These are phyloP conservation scores for Neofusicoccum sp. DNA, from an alignment of 2,329 filamentous ascomycete genomes.

Conservation along the genomic window DNA sequence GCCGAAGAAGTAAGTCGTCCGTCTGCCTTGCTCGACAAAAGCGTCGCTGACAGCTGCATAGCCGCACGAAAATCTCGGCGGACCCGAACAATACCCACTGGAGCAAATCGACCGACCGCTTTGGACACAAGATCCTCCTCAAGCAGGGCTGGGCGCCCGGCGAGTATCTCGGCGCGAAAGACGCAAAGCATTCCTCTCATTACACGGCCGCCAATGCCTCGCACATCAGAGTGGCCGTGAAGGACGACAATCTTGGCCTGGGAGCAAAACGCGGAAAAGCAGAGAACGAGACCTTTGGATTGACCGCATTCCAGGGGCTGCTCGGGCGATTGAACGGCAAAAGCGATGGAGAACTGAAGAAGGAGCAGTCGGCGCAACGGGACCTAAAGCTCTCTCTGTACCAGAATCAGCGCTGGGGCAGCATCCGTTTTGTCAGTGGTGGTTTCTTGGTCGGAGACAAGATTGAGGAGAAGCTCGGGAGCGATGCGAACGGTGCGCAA, in stretches of 20 bases:
- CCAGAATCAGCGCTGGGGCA: slow-evolving; percentile 73
- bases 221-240: slow-evolving; percentile 81
- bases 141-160: slow-evolving; percentile 91
- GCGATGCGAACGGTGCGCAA: neutral
- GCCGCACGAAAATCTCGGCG: slow-evolving; percentile 73
- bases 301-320: slow-evolving; percentile 84
- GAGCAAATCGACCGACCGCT: slow-evolving; percentile 78
- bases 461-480: slow-evolving; percentile 46
- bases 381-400: slow-evolving; percentile 74
- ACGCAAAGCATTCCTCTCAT: slow-evolving; percentile 73
- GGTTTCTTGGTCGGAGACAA: slow-evolving; percentile 69
- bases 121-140: slow-evolving; percentile 87
- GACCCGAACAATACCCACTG: slow-evolving; percentile 97
- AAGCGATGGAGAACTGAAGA: slow-evolving; percentile 69
- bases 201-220: slow-evolving; percentile 81
- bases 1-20: slow-evolving; percentile 62
- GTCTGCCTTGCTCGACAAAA: slow-evolving; percentile 25
- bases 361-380: slow-evolving; percentile 68
- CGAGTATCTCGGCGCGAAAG: slow-evolving; percentile 74
- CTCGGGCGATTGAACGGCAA: slow-evolving; percentile 90
- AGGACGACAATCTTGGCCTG: slow-evolving; percentile 88
- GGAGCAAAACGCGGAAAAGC: slow-evolving; percentile 77
- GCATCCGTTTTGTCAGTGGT: slow-evolving; percentile 83
- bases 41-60: slow-evolving; percentile 34
- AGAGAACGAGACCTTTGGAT: slow-evolving; percentile 72